Percentiles rank a stretch among this genome's conserved stretches.
These are phyloP conservation scores for Aspergillus sp. DNA, from an alignment of 2,329 filamentous ascomycete species.

Conservation along the genomic window DNA sequence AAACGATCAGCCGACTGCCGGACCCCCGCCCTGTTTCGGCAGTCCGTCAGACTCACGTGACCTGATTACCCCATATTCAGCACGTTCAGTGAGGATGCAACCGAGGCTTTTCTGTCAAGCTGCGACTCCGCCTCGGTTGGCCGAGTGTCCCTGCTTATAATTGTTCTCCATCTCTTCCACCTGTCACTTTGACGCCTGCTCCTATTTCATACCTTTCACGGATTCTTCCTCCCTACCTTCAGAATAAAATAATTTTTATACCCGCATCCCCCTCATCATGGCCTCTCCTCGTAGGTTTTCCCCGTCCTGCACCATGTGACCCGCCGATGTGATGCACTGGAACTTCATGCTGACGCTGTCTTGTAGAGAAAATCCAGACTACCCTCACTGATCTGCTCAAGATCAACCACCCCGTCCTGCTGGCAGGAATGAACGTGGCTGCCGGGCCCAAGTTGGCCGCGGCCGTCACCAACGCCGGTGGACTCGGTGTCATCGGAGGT, in stretches of 20 bases:
- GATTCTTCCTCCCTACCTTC: slow-evolving; percentile 8
- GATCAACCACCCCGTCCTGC: slow-evolving; percentile 94
- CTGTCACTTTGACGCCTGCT: not conserved
- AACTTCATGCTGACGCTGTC: slow-evolving; percentile 10
- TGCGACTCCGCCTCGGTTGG: slow-evolving; percentile 9
- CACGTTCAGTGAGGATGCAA: slow-evolving; percentile 3
- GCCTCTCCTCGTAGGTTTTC: slow-evolving; percentile 72
- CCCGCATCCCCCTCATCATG: slow-evolving; percentile 50
- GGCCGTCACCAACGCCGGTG: slow-evolving; percentile 94
- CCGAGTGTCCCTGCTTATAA: slow-evolving; percentile 9
- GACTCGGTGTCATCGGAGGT: slow-evolving; percentile 93
- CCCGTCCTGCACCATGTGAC: slow-evolving; percentile 17
- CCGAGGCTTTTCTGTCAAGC: slow-evolving; percentile 15
- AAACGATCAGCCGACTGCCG: not conserved
- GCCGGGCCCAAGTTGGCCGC: slow-evolving; percentile 95
- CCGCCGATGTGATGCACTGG: not conserved
- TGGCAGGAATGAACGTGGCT: slow-evolving; percentile 99
- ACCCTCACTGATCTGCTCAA: slow-evolving; percentile 92
- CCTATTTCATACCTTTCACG: not conserved
- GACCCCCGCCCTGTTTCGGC: not conserved
- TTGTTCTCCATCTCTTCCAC: slow-evolving; percentile 2
- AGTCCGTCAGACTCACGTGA: not conserved
- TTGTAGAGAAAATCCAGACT: slow-evolving; percentile 81
- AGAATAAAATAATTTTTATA: not conserved
- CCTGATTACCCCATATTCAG: not conserved